Evolutionary conservation across 306 rosid species (phyloP).

Genomic region (Inga leiocalycina): DNA sequence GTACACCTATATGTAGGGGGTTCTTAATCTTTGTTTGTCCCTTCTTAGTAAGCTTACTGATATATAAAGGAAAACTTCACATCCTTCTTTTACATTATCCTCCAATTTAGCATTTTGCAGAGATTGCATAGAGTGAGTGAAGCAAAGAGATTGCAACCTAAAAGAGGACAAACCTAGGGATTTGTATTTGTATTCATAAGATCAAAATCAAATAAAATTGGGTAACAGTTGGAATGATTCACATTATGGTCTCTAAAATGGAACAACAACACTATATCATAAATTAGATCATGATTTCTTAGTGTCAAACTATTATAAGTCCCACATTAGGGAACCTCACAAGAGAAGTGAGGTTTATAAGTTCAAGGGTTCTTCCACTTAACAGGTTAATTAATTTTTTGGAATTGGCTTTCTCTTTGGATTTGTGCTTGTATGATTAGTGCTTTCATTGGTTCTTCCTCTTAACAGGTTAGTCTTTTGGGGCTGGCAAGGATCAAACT

Average conservation of each 20-base stretch:
- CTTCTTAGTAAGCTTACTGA: conserved; percentile 34
- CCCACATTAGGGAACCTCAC: no score
- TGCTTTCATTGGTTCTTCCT: background rate
- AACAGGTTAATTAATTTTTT: background rate
- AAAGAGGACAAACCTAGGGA: conserved; percentile 14
- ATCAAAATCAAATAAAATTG: conserved; percentile 12
- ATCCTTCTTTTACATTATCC: background rate
- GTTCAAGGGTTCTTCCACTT: background rate
- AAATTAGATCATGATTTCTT: background rate
- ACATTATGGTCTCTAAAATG: conserved; percentile 6
- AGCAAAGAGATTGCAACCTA: conserved; percentile 20
- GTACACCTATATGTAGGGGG: background rate
- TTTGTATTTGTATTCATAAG: background rate
- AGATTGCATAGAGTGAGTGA: background rate
- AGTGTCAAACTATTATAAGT: background rate
- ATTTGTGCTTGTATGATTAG: no score
- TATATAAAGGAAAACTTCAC: background rate
- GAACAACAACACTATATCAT: background rate
- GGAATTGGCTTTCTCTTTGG: background rate
- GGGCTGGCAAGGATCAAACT: background rate
- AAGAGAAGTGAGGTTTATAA: no score
- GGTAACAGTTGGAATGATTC: background rate
- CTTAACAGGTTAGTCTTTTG: background rate
- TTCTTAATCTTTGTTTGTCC: conserved; percentile 30
- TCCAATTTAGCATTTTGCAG: background rate